A percentile compares a stretch with the other conserved stretches of the same genome.
Evolutionary conservation across 2,329 filamentous ascomycete species (phyloP).

Genomic region (Blumeria hordei): DNA sequence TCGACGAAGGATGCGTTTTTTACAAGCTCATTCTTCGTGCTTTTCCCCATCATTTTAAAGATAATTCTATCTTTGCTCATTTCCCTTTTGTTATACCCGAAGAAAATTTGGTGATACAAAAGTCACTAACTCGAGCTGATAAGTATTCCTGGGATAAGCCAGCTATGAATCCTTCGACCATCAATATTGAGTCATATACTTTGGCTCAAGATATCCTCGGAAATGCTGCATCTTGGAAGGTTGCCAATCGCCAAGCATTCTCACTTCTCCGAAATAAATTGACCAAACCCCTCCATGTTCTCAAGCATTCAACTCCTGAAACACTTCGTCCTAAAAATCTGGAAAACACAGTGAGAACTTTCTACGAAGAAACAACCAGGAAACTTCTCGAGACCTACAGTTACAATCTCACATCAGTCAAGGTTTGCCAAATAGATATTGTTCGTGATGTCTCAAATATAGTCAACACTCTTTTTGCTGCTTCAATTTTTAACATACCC

Average conservation of each 20-base stretch:
- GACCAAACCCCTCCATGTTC: not conserved
- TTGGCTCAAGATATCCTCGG: conserved; percentile 37
- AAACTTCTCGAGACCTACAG: conserved; percentile 39
- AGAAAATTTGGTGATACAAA: conserved; percentile 49
- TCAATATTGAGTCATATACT: conserved; percentile 34
- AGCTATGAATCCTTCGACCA: conserved; percentile 21
- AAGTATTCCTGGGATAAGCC: conserved; percentile 49
- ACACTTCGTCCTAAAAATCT: conserved; percentile 38
- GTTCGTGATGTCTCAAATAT: conserved; percentile 31
- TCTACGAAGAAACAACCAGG: conserved; percentile 38
- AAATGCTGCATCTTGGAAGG: conserved; percentile 32
- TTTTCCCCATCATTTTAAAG: conserved; percentile 57
- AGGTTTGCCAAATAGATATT: conserved; percentile 43
- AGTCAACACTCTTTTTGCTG: conserved; percentile 28
- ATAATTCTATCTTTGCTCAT: conserved; percentile 51
- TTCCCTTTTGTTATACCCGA: conserved; percentile 34
- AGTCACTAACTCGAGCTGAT: conserved; percentile 37
- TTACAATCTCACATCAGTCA: conserved; percentile 27
- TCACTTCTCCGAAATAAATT: conserved; percentile 22
- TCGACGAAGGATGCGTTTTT: conserved; percentile 65
- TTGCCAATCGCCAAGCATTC: conserved; percentile 39
- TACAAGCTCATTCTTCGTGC: conserved; percentile 64
- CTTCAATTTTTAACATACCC: conserved; percentile 28
- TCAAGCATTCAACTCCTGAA: conserved; percentile 24
- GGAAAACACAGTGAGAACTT: conserved; percentile 35